Evolutionary conservation across 352 stramenopile species (phyloP).

Genomic region (Halophytophthora batemanensis): DNA sequence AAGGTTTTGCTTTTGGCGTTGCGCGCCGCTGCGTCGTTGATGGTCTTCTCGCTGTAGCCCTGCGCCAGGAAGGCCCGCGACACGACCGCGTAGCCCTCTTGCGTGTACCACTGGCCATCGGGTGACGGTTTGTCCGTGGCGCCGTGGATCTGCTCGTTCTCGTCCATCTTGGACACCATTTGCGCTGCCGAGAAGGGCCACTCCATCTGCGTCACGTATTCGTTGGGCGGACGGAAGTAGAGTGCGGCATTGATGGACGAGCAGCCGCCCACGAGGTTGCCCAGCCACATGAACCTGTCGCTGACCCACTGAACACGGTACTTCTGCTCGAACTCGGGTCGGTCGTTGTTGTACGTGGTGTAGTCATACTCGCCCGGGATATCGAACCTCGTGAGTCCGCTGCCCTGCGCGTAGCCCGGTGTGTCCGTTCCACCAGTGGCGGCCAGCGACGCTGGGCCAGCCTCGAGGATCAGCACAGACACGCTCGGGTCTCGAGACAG

Average conservation of each 20-base stretch:
- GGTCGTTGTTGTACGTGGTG: constrained; percentile 46
- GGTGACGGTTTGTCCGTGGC: constrained; percentile 45
- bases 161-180: constrained; percentile 62
- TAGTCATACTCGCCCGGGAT: constrained; percentile 60
- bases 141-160: constrained; percentile 43
- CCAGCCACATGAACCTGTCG: constrained; percentile 49
- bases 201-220: constrained; percentile 35
- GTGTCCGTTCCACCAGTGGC: constrained; percentile 43
- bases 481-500: constrained; percentile 44
- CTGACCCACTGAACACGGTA: constrained; percentile 54
- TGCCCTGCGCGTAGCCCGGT: constrained; percentile 36
- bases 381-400: constrained; percentile 62
- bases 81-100: constrained; percentile 54
- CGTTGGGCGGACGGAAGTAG: constrained; percentile 66
- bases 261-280: constrained; percentile 78
- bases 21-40: constrained; percentile 46
- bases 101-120: constrained; percentile 43
- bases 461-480: constrained; percentile 60
- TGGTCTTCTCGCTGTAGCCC: constrained; percentile 38
- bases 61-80: constrained; percentile 26
- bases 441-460: constrained; percentile 37
- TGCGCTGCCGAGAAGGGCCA: constrained; percentile 56
- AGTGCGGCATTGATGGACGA: constrained; percentile 84
- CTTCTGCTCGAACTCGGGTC: constrained; percentile 32
- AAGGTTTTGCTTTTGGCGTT: constrained; percentile 62